Evolutionary conservation across 164 flowering plant species (phyloP).

Genomic region (Stephania cephalantha): DNA sequence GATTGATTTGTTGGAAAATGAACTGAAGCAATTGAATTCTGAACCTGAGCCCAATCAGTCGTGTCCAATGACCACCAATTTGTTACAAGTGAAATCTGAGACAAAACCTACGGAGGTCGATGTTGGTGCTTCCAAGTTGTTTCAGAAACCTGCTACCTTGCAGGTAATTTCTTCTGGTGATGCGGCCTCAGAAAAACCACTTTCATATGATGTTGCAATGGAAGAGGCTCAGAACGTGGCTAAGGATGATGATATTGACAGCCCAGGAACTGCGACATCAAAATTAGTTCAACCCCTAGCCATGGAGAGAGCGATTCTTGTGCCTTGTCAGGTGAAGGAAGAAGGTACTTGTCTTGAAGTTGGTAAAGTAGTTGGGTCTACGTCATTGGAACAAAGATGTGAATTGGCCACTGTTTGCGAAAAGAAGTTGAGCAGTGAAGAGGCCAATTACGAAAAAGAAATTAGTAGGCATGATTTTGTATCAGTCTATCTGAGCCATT

Average conservation of each 20-base stretch:
- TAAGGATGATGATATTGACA: constrained; percentile 51
- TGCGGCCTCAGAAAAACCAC: constrained; percentile 12
- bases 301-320: constrained; percentile 16
- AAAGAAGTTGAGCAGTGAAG: constrained; percentile 10
- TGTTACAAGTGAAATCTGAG: constrained; percentile 21
- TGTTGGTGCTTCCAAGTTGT: constrained; percentile 19
- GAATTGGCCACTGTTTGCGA: constrained; percentile 3
- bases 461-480: constrained; percentile 6
- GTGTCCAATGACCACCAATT: constrained; percentile 26
- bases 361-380: constrained; percentile 9
- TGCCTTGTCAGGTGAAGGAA: constrained; percentile 13
- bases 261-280: constrained; percentile 74
- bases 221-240: constrained; percentile 18
- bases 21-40: constrained; percentile 48
- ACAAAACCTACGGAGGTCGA: constrained; percentile 23
- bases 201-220: constrained; percentile 12
- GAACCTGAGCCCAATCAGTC: constrained; percentile 19
- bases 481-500: neutral
- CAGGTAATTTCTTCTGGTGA: constrained; percentile 29
- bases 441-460: constrained; percentile 12
- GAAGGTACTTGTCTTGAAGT: constrained; percentile 14
- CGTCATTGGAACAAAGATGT: constrained; percentile 6
- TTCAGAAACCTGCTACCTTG: constrained; percentile 34
- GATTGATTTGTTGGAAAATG: constrained; percentile 78
- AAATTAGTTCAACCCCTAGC: constrained; percentile 35